Evolutionary conservation across 805 yeast species (phyloP), one percentile per base, ranked within the genome.

Genomic region (Hagleromyces aurorensis): DNA sequence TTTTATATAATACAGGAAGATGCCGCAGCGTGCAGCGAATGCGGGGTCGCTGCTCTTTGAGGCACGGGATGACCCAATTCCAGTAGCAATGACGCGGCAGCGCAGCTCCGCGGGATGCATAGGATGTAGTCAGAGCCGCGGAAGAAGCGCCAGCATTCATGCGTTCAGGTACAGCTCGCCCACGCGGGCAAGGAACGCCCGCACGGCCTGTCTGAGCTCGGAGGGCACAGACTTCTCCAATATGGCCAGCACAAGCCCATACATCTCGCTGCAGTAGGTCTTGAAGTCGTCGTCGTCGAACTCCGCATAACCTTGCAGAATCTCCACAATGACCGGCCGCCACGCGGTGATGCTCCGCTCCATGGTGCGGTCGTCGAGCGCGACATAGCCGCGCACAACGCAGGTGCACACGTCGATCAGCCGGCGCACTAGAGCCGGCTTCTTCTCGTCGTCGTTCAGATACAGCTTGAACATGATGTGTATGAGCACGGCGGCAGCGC

Each of bases 271-370:
- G 43, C 81, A 68, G 46, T 72, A 65, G 30, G 55, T 54, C 19
- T 52, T 52, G 52, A 84, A 85, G 53, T 85, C 94, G 1, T 61
- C 71, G 29, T 76, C 82, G 44, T 80, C 82, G 41, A 91, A 68
- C 48, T 77, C 82, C 26, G 74, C 72, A 47, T 78, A 79, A 3
- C 94, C 96, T 52, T 81, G 86, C 40, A 79, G 62, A 14, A 91
- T 80, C 52, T 82, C 94, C 19, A 83, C 79, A 21, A 89, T 85
- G 12, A 91, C 96, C 0, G 97, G 96, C 46, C 81, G 69, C 93
- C 96, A 80, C 3, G 93, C 78, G 11, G 72, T 66, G 24, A 89
- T 75, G 53, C 83, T 83, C 48, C 94, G 72, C 46, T 78, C 85
- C 55, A 82, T 89, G 5, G 73, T 57, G 30, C 62, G 64, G 39